Evolutionary conservation across 2,329 filamentous ascomycete genomes (phyloP).

Genomic region (Apiospora koreana): DNA sequence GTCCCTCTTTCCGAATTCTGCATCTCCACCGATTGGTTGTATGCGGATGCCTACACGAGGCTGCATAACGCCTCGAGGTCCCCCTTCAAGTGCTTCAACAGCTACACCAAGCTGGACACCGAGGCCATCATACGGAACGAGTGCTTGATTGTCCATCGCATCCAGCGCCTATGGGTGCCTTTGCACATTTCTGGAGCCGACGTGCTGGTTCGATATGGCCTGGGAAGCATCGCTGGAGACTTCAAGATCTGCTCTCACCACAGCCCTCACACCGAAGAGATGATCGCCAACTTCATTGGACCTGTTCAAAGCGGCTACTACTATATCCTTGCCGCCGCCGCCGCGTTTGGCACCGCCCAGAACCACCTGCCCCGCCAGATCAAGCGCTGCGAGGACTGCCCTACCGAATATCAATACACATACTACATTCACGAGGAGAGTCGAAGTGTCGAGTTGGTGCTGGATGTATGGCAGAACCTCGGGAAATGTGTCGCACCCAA

Average conservation of each 20-base stretch:
- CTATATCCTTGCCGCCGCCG: constrained; percentile 10
- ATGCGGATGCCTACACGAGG: constrained; percentile 14
- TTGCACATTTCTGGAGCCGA: constrained; percentile 16
- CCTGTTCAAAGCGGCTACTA: constrained; percentile 12
- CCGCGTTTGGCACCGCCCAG: background rate
- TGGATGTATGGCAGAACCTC: constrained; percentile 19
- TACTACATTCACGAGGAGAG: constrained; percentile 17
- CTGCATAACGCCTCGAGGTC: constrained; percentile 15
- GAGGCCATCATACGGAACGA: constrained; percentile 13
- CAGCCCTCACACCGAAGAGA: constrained; percentile 8
- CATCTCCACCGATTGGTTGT: constrained; percentile 18
- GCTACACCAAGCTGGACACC: constrained; percentile 17
- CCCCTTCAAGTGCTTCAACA: constrained; percentile 16
- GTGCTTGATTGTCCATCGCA: constrained; percentile 13
- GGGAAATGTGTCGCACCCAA: constrained; percentile 13
- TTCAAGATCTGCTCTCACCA: constrained; percentile 18
- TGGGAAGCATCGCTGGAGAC: constrained; percentile 16
- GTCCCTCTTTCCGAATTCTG: constrained; percentile 13
- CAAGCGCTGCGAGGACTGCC: constrained; percentile 17
- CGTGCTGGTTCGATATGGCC: constrained; percentile 18
- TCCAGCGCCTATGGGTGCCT: constrained; percentile 18
- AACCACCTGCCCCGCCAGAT: constrained; percentile 10
- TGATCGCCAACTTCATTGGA: constrained; percentile 16
- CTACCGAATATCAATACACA: constrained; percentile 16
- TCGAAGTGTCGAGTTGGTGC: constrained; percentile 15